Percentiles rank a stretch among this genome's conserved stretches.
phyloP scores from a whole-genome alignment of 768 basidiomycete genomes.

The Fistulinella prunicolor region DNA sequence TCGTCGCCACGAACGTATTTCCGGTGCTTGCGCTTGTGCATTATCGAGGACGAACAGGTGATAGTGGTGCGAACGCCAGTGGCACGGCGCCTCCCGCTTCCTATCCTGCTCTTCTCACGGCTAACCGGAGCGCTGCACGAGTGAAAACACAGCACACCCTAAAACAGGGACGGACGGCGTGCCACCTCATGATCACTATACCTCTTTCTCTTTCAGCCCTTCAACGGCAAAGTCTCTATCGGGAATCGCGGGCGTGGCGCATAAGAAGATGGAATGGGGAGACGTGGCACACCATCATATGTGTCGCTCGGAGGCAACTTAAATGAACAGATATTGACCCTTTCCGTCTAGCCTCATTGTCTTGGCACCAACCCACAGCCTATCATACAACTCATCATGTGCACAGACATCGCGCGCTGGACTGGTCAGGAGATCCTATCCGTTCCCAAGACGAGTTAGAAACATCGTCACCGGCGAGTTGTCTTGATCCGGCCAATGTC shows the following conservation, averaged over 20 bases:
- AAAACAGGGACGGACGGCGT: too few species aligned
- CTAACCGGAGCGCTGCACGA: too few species aligned
- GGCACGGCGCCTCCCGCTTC: too few species aligned
- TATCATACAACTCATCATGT: not conserved
- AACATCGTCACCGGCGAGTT: not conserved
- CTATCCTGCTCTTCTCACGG: too few species aligned
- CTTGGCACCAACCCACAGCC: not conserved
- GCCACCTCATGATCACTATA: too few species aligned
- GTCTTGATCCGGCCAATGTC: not conserved
- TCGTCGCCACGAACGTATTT: constrained; percentile 9
- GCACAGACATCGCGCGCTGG: not conserved
- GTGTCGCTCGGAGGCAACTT: not conserved
- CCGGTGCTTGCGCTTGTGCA: constrained; percentile 29
- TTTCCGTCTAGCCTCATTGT: not conserved
- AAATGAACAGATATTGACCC: not conserved
- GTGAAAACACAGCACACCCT: too few species aligned
- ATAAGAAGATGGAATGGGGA: too few species aligned
- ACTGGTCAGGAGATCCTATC: not conserved
- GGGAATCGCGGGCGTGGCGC: too few species aligned
- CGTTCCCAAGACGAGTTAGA: not conserved
- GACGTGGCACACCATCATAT: not conserved
- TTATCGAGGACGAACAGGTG: not conserved
- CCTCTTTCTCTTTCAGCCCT: too few species aligned
- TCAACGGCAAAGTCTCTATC: too few species aligned
- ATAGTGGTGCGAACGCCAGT: too few species aligned